A percentile compares a stretch with the other conserved stretches of the same genome.
These are phyloP conservation scores for Hypoxylon fragiforme DNA, from an alignment of 495 filamentous ascomycete species.

Conservation along the genomic window DNA sequence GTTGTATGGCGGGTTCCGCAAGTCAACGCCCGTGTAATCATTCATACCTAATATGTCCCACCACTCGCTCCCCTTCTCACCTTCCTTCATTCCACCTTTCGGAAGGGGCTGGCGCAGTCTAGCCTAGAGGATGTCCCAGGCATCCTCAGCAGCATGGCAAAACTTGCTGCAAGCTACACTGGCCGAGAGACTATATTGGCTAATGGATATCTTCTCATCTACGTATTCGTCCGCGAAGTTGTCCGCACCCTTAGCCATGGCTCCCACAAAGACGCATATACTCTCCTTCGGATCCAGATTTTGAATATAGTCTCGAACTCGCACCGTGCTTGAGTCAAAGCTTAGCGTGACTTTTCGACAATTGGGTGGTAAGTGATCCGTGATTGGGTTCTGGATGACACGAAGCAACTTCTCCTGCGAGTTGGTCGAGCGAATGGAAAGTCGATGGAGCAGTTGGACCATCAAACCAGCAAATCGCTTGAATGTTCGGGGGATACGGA, in stretches of 20 bases:
- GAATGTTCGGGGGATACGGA: constrained; percentile 96
- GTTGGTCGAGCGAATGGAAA: constrained; percentile 92
- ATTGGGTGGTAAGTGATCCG: constrained; percentile 92
- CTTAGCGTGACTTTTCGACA: constrained; percentile 96
- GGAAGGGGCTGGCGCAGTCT: constrained; percentile 2
- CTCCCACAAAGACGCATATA: constrained; percentile 95
- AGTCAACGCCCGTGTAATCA: constrained; percentile 25
- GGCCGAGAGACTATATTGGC: constrained; percentile 94
- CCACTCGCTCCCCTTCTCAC: constrained; percentile 24
- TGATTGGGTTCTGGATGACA: constrained; percentile 97
- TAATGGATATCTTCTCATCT: constrained; percentile 96
- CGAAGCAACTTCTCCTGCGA: constrained; percentile 96
- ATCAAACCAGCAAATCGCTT: constrained; percentile 98
- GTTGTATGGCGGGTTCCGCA: constrained; percentile 51
- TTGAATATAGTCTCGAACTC: constrained; percentile 85
- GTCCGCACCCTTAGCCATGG: constrained; percentile 95
- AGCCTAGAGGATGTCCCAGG: constrained; percentile 84
- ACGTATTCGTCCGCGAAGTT: constrained; percentile 94
- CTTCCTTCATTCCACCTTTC: constrained; percentile 14
- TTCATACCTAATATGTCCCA: constrained; percentile 35
- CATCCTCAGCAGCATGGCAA: constrained; percentile 96
- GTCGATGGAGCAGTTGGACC: constrained; percentile 96
- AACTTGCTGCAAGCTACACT: constrained; percentile 99
- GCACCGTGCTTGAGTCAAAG: constrained; percentile 85
- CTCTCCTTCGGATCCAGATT: constrained; percentile 79